Percentiles rank a stretch among this genome's conserved stretches.
These are phyloP conservation scores for Aspergillus carbonarius DNA, from an alignment of 2,329 filamentous ascomycete species.

Conservation along the genomic window DNA sequence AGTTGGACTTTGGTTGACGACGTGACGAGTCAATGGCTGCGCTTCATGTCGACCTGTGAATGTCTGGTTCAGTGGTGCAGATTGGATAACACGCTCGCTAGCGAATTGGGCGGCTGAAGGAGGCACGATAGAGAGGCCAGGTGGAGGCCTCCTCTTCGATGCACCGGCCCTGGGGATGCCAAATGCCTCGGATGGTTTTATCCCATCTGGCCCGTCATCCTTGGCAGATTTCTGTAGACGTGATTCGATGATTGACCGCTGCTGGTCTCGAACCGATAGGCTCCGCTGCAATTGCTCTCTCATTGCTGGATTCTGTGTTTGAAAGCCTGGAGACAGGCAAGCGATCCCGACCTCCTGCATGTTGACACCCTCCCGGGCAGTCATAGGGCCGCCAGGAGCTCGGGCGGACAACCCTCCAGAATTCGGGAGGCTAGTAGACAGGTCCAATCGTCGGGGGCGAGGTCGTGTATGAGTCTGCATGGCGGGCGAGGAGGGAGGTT, in stretches of 20 bases:
- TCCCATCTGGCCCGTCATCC: conserved; percentile 63
- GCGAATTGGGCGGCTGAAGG: conserved; percentile 90
- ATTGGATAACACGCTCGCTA: conserved; percentile 93
- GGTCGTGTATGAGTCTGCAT: conserved; percentile 61
- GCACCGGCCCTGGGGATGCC: conserved; percentile 42
- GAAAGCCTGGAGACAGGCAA: conserved; percentile 91
- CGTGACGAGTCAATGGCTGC: conserved; percentile 72
- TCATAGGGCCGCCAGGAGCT: conserved; percentile 67
- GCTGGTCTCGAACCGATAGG: conserved; percentile 88
- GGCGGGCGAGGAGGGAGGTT: conserved; percentile 78
- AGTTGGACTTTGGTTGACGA: conserved; percentile 78
- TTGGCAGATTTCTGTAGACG: conserved; percentile 85
- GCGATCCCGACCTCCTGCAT: conserved; percentile 93
- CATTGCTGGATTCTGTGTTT: conserved; percentile 95
- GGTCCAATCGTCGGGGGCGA: conserved; percentile 47
- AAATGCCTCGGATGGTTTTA: conserved; percentile 55
- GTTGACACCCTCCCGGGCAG: conserved; percentile 72
- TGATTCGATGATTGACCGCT: conserved; percentile 91
- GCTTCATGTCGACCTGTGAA: conserved; percentile 88
- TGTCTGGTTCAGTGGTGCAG: conserved; percentile 88
- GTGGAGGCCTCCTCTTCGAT: conserved; percentile 63
- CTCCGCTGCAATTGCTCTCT: conserved; percentile 93
- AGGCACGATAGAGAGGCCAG: conserved; percentile 90
- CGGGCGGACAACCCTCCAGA: conserved; percentile 59
- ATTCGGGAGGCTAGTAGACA: conserved; percentile 44